Evolutionary conservation across 495 filamentous ascomycete genomes (phyloP).

Genomic region (Aspergillus steynii): DNA sequence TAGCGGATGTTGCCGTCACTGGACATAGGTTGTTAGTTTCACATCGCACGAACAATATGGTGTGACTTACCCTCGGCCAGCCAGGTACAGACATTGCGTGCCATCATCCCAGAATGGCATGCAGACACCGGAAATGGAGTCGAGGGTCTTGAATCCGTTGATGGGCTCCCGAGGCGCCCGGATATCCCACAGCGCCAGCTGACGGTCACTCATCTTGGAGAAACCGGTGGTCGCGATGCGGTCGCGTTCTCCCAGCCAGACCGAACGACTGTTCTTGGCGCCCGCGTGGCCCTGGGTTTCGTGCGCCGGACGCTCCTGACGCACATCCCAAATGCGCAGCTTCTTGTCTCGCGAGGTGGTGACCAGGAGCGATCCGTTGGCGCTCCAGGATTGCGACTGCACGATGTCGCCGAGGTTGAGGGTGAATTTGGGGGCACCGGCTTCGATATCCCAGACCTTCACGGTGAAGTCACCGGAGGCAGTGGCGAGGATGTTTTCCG

Average conservation of each 20-base stretch:
- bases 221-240: conserved; percentile 95
- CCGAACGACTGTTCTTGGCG: conserved; percentile 93
- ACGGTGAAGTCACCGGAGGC: conserved; percentile 93
- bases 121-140: conserved; percentile 94
- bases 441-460: conserved; percentile 92
- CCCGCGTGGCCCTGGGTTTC: conserved; percentile 85
- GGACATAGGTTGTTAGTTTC: conserved; percentile 14
- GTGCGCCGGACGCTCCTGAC: conserved; percentile 84
- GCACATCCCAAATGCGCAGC: conserved; percentile 92
- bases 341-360: conserved; percentile 99
- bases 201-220: conserved; percentile 96
- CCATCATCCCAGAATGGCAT: conserved; percentile 99
- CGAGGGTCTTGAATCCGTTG: conserved; percentile 82
- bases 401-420: conserved; percentile 88
- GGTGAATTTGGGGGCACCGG: conserved; percentile 68
- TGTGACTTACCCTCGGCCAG: conserved; percentile 85
- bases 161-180: conserved; percentile 76
- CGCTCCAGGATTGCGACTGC: conserved; percentile 94
- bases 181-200: conserved; percentile 94
- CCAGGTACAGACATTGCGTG: conserved; percentile 88
- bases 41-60: not conserved
- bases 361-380: conserved; percentile 82
- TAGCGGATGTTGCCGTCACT: conserved; percentile 99
- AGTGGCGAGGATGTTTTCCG: conserved; percentile 92
- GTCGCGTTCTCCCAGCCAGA: conserved; percentile 96